Conservation (phyloP, 2,329 filamentous ascomycete species). For the Fusarium udum region DNA sequence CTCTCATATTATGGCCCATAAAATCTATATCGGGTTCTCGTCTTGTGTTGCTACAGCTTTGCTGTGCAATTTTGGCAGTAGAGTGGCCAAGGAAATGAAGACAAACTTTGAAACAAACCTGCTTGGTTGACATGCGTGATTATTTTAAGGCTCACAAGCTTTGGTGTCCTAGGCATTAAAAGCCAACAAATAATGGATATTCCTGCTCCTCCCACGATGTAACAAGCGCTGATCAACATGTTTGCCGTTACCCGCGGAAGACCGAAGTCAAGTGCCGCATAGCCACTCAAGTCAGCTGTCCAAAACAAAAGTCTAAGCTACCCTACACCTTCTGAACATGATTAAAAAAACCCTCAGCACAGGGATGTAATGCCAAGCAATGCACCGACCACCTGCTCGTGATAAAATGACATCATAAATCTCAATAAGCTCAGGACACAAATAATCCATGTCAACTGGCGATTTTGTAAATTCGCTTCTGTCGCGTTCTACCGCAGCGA, state of each 20-base stretch:
- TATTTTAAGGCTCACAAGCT: accelerated
- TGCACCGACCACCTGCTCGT: background rate
- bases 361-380: background rate
- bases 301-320: background rate
- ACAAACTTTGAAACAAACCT: no score
- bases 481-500: no score
- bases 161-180: no score
- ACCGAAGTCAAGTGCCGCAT: background rate
- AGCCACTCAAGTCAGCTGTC: background rate
- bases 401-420: background rate
- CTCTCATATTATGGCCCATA: accelerated
- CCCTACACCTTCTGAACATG: background rate
- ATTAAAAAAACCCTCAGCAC: background rate
- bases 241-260: background rate
- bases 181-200: background rate
- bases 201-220: background rate
- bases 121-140: accelerated
- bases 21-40: accelerated
- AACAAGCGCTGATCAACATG: background rate
- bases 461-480: background rate
- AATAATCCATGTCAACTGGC: background rate
- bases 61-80: accelerated
- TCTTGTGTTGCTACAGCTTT: accelerated
- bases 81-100: accelerated
- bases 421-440: background rate